A percentile compares a stretch with the other conserved stretches of the same genome.
These are phyloP conservation scores for Multifurca ochricompacta DNA, from an alignment of 768 basidiomycete species.

Conservation along the genomic window DNA sequence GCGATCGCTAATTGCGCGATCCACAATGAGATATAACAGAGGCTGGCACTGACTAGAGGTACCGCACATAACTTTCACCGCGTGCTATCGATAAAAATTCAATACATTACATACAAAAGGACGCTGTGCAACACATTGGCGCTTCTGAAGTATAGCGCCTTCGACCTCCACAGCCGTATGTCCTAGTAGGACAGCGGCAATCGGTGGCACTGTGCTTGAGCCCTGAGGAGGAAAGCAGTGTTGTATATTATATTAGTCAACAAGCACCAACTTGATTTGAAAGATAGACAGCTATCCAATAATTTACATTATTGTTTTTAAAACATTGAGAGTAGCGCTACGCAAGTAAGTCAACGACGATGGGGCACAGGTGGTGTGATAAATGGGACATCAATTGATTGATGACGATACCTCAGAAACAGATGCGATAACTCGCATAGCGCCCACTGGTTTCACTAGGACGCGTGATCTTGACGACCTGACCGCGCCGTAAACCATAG, in stretches of 20 bases:
- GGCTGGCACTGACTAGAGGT: neutral
- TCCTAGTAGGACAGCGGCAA: neutral
- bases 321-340: neutral
- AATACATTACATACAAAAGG: neutral
- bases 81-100: neutral
- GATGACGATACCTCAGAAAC: slow-evolving; percentile 55
- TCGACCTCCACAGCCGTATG: neutral
- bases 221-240: neutral
- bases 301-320: neutral
- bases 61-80: neutral
- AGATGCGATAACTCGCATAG: slow-evolving; percentile 88
- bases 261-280: neutral
- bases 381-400: neutral
- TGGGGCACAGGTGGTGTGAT: neutral
- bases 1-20: too few species aligned
- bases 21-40: neutral
- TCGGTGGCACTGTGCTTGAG: neutral
- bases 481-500: slow-evolving; percentile 90
- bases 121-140: neutral
- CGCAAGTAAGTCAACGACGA: neutral
- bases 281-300: neutral
- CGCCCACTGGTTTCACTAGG: slow-evolving; percentile 95
- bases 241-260: neutral
- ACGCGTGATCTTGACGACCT: slow-evolving; percentile 97
- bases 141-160: neutral